Percentiles rank a stretch among this genome's conserved stretches.
Conservation (phyloP, 2,329 filamentous ascomycete genomes). For the Paecilomyces variotii region DNA sequence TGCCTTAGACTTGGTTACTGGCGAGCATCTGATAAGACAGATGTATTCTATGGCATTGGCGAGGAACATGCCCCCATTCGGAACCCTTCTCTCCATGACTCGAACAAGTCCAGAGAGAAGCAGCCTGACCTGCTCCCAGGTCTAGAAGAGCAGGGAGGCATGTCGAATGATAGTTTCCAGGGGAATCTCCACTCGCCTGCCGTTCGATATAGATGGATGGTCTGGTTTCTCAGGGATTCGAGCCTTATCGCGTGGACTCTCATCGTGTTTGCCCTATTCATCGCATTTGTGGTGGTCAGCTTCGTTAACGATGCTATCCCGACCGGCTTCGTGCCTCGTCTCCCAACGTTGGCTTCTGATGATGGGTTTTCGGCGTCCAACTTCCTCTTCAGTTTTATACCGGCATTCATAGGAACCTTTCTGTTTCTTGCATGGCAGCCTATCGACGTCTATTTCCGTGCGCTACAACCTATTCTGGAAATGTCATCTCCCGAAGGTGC, state of each 20-base stretch:
- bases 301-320: conserved; percentile 63
- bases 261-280: conserved; percentile 52
- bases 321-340: conserved; percentile 62
- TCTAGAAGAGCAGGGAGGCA: conserved; percentile 29
- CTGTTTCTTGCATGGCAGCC: conserved; percentile 53
- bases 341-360: conserved; percentile 52
- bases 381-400: conserved; percentile 70
- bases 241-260: conserved; percentile 59
- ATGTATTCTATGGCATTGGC: conserved; percentile 75
- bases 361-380: conserved; percentile 75
- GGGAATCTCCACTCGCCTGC: conserved; percentile 44
- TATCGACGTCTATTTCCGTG: conserved; percentile 53
- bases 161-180: conserved; percentile 38
- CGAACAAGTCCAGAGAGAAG: conserved; percentile 22
- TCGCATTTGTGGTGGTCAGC: conserved; percentile 67
- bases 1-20: conserved; percentile 79
- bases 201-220: conserved; percentile 60
- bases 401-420: conserved; percentile 49
- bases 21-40: conserved; percentile 58
- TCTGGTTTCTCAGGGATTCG: conserved; percentile 64
- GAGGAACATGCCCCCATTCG: conserved; percentile 47
- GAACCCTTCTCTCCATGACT: conserved; percentile 32
- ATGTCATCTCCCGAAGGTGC: conserved; percentile 46
- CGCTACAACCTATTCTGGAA: conserved; percentile 50
- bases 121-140: conserved; percentile 27